phyloP scores from a whole-genome alignment of 2,329 filamentous ascomycete genomes.

The Trichoderma sp. region DNA sequence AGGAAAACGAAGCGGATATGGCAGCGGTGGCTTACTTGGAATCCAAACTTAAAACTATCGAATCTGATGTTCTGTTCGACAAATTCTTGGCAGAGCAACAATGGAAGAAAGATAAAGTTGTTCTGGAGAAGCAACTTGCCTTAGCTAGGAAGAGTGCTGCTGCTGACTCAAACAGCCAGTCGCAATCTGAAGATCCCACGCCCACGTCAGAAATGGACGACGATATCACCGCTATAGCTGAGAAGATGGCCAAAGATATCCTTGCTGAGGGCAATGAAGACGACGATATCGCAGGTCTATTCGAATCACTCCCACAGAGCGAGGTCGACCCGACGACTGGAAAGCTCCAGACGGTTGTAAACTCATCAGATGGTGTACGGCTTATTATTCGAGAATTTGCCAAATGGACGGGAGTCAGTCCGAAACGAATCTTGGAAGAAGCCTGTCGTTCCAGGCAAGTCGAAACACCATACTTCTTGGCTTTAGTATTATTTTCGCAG shows the following conservation, averaged over 20 bases:
- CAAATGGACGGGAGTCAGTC: conserved; percentile 72
- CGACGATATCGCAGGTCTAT: conserved; percentile 49
- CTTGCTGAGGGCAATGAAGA: conserved; percentile 46
- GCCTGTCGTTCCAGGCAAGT: conserved; percentile 73
- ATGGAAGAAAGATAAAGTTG: conserved; percentile 59
- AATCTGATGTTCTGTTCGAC: conserved; percentile 75
- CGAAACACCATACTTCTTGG: background rate
- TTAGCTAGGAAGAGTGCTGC: conserved; percentile 38
- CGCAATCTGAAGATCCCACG: conserved; percentile 34
- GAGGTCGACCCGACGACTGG: conserved; percentile 58
- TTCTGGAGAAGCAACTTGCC: conserved; percentile 60
- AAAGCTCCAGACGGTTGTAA: conserved; percentile 56
- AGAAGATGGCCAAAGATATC: conserved; percentile 57
- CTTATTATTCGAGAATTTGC: conserved; percentile 78
- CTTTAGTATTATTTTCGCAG: background rate
- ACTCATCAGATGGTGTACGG: conserved; percentile 49
- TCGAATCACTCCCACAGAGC: conserved; percentile 58
- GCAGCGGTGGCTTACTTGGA: conserved; percentile 62
- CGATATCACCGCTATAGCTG: conserved; percentile 43
- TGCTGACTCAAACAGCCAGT: background rate
- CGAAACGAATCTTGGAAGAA: conserved; percentile 76
- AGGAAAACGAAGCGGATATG: conserved; percentile 30
- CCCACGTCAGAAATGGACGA: conserved; percentile 43
- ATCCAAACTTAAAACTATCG: conserved; percentile 71
- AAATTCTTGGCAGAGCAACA: conserved; percentile 59